Percentiles rank a stretch among this genome's conserved stretches.
These are phyloP conservation scores for Aspergillus carbonarius DNA, from an alignment of 2,329 filamentous ascomycete species.

Conservation along the genomic window DNA sequence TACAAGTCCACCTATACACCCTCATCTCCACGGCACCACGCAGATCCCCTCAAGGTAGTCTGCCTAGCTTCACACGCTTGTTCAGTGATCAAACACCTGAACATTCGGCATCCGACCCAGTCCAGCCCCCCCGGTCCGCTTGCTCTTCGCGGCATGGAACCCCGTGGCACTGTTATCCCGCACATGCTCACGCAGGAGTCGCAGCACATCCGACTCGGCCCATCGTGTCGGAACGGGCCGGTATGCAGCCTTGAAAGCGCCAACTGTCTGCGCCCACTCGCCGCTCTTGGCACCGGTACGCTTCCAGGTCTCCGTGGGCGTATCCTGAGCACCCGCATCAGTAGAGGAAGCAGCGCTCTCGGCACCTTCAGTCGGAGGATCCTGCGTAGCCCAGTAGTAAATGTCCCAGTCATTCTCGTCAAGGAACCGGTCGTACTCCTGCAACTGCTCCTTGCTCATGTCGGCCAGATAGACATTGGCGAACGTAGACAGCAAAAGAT, in stretches of 20 bases:
- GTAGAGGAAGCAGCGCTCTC: constrained; percentile 45
- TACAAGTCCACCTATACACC: neutral
- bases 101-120: constrained; percentile 52
- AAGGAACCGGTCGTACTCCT: constrained; percentile 86
- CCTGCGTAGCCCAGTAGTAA: constrained; percentile 98
- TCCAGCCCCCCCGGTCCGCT: constrained; percentile 39
- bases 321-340: constrained; percentile 28
- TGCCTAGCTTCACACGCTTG: constrained; percentile 13
- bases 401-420: constrained; percentile 99
- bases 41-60: neutral
- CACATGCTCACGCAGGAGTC: constrained; percentile 77
- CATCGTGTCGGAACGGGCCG: constrained; percentile 83
- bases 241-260: constrained; percentile 91
- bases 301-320: constrained; percentile 49
- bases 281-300: constrained; percentile 58
- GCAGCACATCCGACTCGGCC: constrained; percentile 77
- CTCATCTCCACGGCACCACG: no score
- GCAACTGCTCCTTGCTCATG: constrained; percentile 72
- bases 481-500: constrained; percentile 94
- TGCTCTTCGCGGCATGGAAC: constrained; percentile 40
- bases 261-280: constrained; percentile 96
- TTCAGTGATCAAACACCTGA: constrained; percentile 35
- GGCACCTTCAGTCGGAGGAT: constrained; percentile 51
- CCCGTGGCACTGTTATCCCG: constrained; percentile 61
- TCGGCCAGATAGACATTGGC: constrained; percentile 72